Conservation (phyloP, 768 basidiomycete species). For the Pleurotus ostreatus region DNA sequence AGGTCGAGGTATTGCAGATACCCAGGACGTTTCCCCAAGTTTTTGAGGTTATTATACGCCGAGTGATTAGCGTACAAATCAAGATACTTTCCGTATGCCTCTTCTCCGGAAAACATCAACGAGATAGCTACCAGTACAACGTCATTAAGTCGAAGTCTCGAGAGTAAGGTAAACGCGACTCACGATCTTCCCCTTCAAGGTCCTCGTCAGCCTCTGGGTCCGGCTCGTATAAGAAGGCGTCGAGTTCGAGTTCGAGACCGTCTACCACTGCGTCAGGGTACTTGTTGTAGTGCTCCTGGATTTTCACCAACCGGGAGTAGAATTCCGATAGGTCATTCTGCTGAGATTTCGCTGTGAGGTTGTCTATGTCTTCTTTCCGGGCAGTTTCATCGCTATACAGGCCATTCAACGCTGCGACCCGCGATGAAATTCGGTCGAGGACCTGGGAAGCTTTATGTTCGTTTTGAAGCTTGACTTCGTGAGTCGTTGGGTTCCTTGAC, state of each 20-base stretch:
- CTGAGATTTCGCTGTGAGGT: constrained; percentile 53
- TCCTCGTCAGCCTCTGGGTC: constrained; percentile 71
- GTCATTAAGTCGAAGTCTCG: constrained; percentile 7
- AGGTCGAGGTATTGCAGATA: constrained; percentile 94
- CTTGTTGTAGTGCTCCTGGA: constrained; percentile 94
- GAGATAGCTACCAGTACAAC: constrained; percentile 53
- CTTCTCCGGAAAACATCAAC: constrained; percentile 92
- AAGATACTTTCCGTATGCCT: constrained; percentile 90
- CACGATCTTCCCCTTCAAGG: constrained; percentile 84
- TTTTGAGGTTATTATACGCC: constrained; percentile 86
- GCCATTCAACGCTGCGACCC: constrained; percentile 59
- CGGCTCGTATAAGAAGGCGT: constrained; percentile 73
- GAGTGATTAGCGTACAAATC: constrained; percentile 89
- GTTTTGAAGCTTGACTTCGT: constrained; percentile 64
- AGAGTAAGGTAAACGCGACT: constrained; percentile 28
- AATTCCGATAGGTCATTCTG: constrained; percentile 86
- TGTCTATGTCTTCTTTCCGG: constrained; percentile 62
- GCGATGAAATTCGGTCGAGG: constrained; percentile 76
- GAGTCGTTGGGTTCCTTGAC: constrained; percentile 57
- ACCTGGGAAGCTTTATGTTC: constrained; percentile 90
- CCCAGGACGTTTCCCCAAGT: constrained; percentile 75
- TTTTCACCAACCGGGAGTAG: constrained; percentile 91
- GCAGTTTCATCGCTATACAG: constrained; percentile 77
- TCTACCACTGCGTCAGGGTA: constrained; percentile 87
- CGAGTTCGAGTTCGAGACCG: constrained; percentile 81